A percentile compares a stretch with the other conserved stretches of the same genome.
These are phyloP conservation scores for Theobroma cacao DNA, from an alignment of 345 rosid species.

Conservation along the genomic window DNA sequence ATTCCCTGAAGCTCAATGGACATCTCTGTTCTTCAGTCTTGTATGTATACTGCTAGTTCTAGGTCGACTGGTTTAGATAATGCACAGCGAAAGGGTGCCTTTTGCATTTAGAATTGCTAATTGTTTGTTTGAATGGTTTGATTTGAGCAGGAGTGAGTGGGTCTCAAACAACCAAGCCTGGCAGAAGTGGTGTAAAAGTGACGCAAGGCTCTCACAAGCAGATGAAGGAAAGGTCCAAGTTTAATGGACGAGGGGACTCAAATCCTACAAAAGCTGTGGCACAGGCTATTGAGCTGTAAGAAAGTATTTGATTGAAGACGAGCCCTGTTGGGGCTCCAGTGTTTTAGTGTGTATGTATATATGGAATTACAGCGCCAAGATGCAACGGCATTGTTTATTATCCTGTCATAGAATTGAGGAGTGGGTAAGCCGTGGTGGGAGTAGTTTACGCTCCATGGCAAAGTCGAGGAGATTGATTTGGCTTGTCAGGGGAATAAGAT, in stretches of 20 bases:
- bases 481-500: constrained; percentile 5
- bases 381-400: background rate
- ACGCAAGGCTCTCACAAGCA: constrained; percentile 33
- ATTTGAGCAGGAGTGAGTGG: constrained; percentile 34
- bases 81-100: background rate
- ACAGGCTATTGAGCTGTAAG: constrained; percentile 26
- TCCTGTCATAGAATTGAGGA: background rate
- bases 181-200: constrained; percentile 32
- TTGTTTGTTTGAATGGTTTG: constrained; percentile 5
- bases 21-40: background rate
- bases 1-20: background rate
- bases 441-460: background rate
- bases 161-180: constrained; percentile 32
- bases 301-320: constrained; percentile 1
- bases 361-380: background rate
- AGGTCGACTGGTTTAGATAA: background rate
- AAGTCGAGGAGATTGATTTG: constrained; percentile 12
- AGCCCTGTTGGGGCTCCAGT: background rate
- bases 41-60: background rate
- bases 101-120: background rate
- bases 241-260: constrained; percentile 26
- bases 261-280: constrained; percentile 31
- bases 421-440: background rate
- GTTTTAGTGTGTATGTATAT: background rate
- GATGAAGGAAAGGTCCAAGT: constrained; percentile 33